Evolutionary conservation across 179 eudicot genomes (phyloP).

Genomic region (Gypsophila paniculata): DNA sequence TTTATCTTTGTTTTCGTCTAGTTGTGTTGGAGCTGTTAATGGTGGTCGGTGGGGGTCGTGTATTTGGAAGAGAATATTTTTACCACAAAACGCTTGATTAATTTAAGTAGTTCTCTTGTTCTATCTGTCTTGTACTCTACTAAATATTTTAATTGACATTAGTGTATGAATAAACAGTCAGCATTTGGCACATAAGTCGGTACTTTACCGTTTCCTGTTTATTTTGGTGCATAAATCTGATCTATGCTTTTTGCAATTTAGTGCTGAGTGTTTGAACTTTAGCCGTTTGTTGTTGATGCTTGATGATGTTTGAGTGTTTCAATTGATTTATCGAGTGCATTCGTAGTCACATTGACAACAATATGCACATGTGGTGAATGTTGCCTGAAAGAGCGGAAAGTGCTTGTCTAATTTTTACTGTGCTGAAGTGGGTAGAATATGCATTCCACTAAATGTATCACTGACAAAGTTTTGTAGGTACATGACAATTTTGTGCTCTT

Average conservation of each 20-base stretch:
- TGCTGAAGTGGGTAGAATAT: neutral
- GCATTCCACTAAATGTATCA: neutral
- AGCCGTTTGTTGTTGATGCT: too few relatives aligned
- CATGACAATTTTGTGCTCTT: neutral
- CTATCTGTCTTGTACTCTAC: neutral
- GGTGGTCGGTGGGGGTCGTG: constrained; percentile 3
- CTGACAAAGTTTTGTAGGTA: neutral
- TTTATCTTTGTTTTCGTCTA: neutral
- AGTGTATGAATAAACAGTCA: neutral
- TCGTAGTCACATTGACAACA: neutral
- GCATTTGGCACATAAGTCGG: neutral
- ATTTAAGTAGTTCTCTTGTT: neutral
- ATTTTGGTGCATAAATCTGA: neutral
- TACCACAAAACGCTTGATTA: neutral
- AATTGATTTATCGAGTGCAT: neutral
- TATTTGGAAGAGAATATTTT: neutral
- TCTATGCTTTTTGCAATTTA: too few relatives aligned
- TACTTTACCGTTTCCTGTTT: neutral
- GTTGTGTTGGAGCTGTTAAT: neutral
- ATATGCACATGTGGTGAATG: neutral
- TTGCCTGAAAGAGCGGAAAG: neutral
- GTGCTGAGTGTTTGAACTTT: too few relatives aligned
- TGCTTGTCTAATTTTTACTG: neutral
- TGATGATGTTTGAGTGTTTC: neutral
- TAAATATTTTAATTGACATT: neutral